phyloP scores from a whole-genome alignment of 2,329 filamentous ascomycete species.

The Alternaria tenuissima region DNA sequence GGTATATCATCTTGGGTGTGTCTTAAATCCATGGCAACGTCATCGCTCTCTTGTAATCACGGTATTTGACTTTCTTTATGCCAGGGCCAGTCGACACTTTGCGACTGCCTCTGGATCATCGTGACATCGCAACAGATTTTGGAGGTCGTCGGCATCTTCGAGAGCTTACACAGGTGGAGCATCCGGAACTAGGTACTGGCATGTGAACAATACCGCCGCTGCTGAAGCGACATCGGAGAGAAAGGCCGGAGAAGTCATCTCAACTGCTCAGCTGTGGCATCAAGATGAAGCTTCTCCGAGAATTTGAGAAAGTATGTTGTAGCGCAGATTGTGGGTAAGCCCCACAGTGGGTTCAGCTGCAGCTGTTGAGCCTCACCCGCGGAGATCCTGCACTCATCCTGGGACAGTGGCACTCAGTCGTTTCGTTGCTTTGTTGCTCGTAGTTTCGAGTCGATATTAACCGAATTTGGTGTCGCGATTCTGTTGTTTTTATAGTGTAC shows the following conservation, averaged over 20 bases:
- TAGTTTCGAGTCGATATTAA: neutral
- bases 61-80: neutral
- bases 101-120: neutral
- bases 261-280: neutral
- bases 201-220: constrained; percentile 14
- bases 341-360: constrained; percentile 5
- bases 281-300: constrained; percentile 7
- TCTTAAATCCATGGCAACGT: constrained; percentile 13
- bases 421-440: neutral
- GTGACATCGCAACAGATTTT: neutral
- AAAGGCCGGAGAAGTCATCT: constrained; percentile 12
- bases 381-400: constrained; percentile 9
- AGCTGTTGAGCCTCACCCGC: constrained; percentile 10
- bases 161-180: neutral
- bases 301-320: neutral
- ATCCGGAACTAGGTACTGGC: neutral
- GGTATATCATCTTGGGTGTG: neutral
- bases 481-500: neutral
- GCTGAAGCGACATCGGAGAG: constrained; percentile 22
- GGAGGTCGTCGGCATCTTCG: neutral
- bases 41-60: constrained; percentile 9
- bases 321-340: constrained; percentile 1
- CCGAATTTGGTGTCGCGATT: neutral
- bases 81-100: constrained; percentile 1
- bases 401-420: neutral